Base-by-base conservation (phyloP, 2,329 filamentous ascomycete genomes). In the Ophiostoma australiae region DNA sequence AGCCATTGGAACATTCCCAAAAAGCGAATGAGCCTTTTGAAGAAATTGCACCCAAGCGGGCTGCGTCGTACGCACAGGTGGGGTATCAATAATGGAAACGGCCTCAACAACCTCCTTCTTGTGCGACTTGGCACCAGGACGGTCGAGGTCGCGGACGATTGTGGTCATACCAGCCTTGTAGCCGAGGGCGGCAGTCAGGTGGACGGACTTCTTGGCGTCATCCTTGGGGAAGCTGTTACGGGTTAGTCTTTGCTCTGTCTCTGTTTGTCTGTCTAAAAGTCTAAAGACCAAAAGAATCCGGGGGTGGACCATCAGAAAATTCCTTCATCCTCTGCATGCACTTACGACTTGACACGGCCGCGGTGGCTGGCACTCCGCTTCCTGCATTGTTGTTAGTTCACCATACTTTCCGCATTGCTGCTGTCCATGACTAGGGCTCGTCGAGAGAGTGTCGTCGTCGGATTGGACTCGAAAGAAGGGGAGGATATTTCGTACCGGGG, bases 111-210 rank as follows among this genome's bases (percentile, higher is more conserved):
- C 85, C 85, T 98, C 90, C 90, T 98, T 93, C 93, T 98, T 98
- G 92, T 99, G 93, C 85, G 95, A 89, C 90, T 99, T 99, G 80
- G 95, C 95, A 84, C 95, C 95, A 77, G 95, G 95, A 85, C 95
- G 92, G 90, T 99, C 95, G 84, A 98, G 89, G 85, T 97, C 94
- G 85, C 95, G 94, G 83, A 99, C 95, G 84, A 98, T 95, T 80
- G 95, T 99, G 84, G 93, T 97, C 95, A 99, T 99, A 84, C 95
- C 95, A 82, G 95, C 95, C 93, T 99, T 99, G 91, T 99, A 99
- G 83, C 95, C 95, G 90, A 98, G 94, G 81, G 93, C 86, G 81
- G 95, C 95, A 76, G 95, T 99, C 80, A 99, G 90, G 89, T 99
- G 95, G 84, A 97, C 93, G 80, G 94, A 92, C 91, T 98, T 97